A percentile compares a stretch with the other conserved stretches of the same genome.
Conservation (phyloP, 225 moss, liverwort and hornwort genomes). For the Pleurozium schreberi region DNA sequence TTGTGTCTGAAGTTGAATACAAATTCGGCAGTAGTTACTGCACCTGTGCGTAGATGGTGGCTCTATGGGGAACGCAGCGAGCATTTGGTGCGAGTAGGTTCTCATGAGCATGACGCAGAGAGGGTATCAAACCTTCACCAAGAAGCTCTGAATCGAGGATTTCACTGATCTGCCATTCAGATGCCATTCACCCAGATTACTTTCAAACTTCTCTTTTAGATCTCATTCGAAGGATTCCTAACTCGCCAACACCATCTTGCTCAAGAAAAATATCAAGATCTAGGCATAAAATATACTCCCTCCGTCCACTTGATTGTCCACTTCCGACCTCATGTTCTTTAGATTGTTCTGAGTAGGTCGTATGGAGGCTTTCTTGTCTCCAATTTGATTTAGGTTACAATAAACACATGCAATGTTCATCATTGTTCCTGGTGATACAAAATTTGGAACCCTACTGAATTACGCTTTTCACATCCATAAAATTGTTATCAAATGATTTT, state of each 20-base stretch:
- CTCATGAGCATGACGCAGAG: constrained; percentile 72
- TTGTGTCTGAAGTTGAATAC: neutral
- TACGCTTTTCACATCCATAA: neutral
- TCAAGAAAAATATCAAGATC: neutral
- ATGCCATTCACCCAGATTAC: neutral
- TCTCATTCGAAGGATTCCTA: neutral
- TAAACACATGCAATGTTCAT: neutral
- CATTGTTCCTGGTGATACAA: neutral
- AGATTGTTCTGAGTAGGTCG: neutral
- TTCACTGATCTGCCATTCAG: constrained; percentile 56
- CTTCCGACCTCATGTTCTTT: neutral
- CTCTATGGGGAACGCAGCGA: constrained; percentile 61
- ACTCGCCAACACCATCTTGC: neutral
- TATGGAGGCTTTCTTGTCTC: neutral
- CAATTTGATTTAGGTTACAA: neutral
- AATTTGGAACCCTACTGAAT: too few species aligned
- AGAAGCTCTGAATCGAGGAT: constrained; percentile 89
- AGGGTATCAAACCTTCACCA: constrained; percentile 89
- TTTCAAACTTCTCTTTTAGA: neutral
- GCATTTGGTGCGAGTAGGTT: constrained; percentile 62
- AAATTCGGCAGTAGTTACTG: neutral
- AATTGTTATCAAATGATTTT: neutral
- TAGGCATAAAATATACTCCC: neutral
- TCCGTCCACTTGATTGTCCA: neutral
- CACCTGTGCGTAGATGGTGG: constrained; percentile 74